Conservation (phyloP, 106 monocot genomes). For the Triglochin maritima region DNA sequence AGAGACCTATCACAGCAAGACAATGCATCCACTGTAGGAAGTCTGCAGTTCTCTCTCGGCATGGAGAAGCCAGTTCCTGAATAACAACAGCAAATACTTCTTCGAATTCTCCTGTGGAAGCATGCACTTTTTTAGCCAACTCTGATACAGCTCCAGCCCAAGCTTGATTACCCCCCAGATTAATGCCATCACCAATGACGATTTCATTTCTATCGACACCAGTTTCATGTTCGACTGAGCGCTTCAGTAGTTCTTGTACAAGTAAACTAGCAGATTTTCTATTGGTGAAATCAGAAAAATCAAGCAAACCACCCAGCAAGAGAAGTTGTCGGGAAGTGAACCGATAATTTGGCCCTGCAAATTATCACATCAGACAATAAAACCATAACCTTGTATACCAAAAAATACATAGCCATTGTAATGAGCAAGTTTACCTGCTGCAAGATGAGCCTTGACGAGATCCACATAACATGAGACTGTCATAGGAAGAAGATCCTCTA, state of each 20-base stretch:
- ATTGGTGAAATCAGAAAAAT: constrained; percentile 77
- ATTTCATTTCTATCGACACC: constrained; percentile 60
- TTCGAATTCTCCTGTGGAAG: constrained; percentile 86
- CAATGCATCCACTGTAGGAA: constrained; percentile 91
- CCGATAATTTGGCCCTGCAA: constrained; percentile 69
- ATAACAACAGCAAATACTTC: constrained; percentile 33
- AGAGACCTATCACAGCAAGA: constrained; percentile 55
- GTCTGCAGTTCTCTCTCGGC: constrained; percentile 81
- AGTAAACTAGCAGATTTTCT: constrained; percentile 68
- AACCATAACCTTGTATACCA: too few species aligned
- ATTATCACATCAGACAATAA: not conserved
- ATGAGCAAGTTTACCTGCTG: constrained; percentile 42
- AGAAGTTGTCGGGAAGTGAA: constrained; percentile 77
- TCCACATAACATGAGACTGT: constrained; percentile 71
- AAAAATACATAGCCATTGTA: not conserved
- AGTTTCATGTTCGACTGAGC: constrained; percentile 50
- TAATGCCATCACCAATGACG: constrained; percentile 73
- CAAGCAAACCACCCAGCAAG: constrained; percentile 72
- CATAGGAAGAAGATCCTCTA: constrained; percentile 69
- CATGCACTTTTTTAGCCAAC: constrained; percentile 74
- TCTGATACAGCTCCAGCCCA: constrained; percentile 69
- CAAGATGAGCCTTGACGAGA: constrained; percentile 79
- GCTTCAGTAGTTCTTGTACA: constrained; percentile 53
- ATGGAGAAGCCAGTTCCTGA: constrained; percentile 63
- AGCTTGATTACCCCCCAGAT: constrained; percentile 65